Percentiles rank a stretch among this genome's conserved stretches.
Evolutionary conservation across 768 basidiomycete genomes (phyloP).

Genomic region (Nidula microcarpa): DNA sequence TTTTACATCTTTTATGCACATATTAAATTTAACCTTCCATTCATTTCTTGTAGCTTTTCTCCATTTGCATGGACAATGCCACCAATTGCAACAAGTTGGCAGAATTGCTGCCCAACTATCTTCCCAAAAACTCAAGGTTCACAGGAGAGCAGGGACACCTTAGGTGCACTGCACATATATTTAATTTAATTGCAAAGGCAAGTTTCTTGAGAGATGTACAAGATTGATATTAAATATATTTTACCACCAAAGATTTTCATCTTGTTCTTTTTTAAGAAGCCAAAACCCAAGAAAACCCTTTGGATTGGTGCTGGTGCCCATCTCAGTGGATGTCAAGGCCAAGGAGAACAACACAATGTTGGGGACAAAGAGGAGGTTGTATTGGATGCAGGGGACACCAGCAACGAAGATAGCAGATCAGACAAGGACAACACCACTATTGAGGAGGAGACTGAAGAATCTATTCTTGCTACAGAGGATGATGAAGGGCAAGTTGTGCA

Average conservation of each 20-base stretch:
- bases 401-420: not conserved
- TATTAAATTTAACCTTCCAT: conserved; percentile 1
- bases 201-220: not conserved
- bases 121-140: conserved; percentile 22
- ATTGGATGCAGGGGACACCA: no score
- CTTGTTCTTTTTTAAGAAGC: conserved; percentile 19
- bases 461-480: no score
- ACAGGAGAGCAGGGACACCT: conserved; percentile 8
- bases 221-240: conserved; percentile 1
- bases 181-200: conserved; percentile 30
- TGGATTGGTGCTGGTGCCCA: not conserved
- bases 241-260: conserved; percentile 12
- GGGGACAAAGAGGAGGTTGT: no score
- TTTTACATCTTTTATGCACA: not conserved
- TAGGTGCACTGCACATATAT: conserved; percentile 23
- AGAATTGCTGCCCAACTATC: conserved; percentile 7
- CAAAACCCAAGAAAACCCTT: conserved; percentile 11
- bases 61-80: conserved; percentile 7
- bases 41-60: conserved; percentile 23
- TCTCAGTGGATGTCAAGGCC: not conserved
- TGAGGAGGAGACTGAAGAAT: no score
- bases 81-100: conserved; percentile 23
- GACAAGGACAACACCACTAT: conserved; percentile 1
- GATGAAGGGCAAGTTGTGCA: no score
- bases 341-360: not conserved